Conservation (phyloP, 2,329 filamentous ascomycete species). For the Phialophora tarda region DNA sequence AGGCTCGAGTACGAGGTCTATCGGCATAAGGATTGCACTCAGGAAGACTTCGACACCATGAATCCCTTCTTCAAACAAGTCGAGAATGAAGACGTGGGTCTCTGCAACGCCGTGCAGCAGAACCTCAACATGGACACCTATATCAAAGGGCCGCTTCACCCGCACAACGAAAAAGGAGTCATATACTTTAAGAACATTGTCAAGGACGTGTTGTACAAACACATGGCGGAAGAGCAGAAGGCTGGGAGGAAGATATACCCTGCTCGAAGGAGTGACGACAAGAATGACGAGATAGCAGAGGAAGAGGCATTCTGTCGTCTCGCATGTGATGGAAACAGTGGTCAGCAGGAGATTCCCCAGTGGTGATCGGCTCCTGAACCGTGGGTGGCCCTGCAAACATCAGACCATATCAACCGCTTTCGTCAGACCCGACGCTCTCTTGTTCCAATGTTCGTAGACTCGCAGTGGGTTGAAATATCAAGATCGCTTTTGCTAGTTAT, state of each 20-base stretch:
- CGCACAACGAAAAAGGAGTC: constrained; percentile 57
- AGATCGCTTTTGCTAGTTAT: neutral
- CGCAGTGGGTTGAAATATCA: neutral
- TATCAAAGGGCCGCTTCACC: constrained; percentile 65
- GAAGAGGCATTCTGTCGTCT: constrained; percentile 29
- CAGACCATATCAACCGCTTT: neutral
- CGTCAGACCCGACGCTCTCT: neutral
- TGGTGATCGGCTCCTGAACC: neutral
- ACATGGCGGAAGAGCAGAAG: constrained; percentile 52
- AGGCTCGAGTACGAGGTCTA: constrained; percentile 68
- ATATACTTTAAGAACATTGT: constrained; percentile 62
- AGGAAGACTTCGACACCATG: constrained; percentile 64
- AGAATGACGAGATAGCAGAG: constrained; percentile 14
- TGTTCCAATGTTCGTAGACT: neutral
- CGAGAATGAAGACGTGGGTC: constrained; percentile 67
- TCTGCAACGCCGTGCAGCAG: constrained; percentile 63
- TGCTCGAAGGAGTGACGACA: constrained; percentile 39
- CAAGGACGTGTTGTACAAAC: constrained; percentile 55
- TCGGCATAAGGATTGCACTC: constrained; percentile 63
- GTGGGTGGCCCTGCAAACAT: neutral
- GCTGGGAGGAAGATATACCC: constrained; percentile 21
- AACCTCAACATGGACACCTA: constrained; percentile 66
- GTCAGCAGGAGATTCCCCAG: constrained; percentile 6
- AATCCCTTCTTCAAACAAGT: constrained; percentile 66
- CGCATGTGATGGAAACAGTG: constrained; percentile 12